Percentiles rank a stretch among this genome's conserved stretches.
phyloP scores from a whole-genome alignment of 345 rosid genomes.

The Eutrema japonicum region DNA sequence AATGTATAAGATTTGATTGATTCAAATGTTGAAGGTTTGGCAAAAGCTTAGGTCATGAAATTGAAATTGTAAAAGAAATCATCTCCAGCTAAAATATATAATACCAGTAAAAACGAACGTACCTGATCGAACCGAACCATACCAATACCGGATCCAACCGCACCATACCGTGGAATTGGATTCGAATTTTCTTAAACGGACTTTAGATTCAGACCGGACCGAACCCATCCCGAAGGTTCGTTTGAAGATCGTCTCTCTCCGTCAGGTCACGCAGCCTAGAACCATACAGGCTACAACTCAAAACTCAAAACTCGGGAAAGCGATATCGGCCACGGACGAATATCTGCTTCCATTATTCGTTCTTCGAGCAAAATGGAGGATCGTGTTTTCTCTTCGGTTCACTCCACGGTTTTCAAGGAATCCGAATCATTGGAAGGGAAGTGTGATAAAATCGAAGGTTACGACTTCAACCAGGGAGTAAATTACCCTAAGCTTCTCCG shows the following conservation, averaged over 20 bases:
- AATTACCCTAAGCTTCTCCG: conserved; percentile 62
- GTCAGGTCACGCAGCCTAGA: conserved; percentile 28
- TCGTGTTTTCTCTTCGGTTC: conserved; percentile 54
- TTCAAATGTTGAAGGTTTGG: not conserved
- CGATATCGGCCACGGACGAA: not conserved
- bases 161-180: not conserved
- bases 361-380: conserved; percentile 49
- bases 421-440: conserved; percentile 76
- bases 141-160: not conserved
- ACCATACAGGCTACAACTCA: not conserved
- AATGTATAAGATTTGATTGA: conserved; percentile 17
- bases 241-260: not conserved
- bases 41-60: not conserved
- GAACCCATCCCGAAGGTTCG: conserved; percentile 9
- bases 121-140: conserved; percentile 3
- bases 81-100: too few species aligned
- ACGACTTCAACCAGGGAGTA: conserved; percentile 79
- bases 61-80: too few species aligned
- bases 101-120: not conserved
- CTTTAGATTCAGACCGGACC: conserved; percentile 31
- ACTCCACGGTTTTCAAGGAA: conserved; percentile 71
- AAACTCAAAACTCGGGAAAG: conserved; percentile 13
- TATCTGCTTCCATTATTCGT: not conserved
- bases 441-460: conserved; percentile 67
- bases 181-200: conserved; percentile 10